A percentile compares a stretch with the other conserved stretches of the same genome.
These are phyloP conservation scores for Phialocephala sp. DNA, from an alignment of 2,329 filamentous ascomycete species.

Conservation along the genomic window DNA sequence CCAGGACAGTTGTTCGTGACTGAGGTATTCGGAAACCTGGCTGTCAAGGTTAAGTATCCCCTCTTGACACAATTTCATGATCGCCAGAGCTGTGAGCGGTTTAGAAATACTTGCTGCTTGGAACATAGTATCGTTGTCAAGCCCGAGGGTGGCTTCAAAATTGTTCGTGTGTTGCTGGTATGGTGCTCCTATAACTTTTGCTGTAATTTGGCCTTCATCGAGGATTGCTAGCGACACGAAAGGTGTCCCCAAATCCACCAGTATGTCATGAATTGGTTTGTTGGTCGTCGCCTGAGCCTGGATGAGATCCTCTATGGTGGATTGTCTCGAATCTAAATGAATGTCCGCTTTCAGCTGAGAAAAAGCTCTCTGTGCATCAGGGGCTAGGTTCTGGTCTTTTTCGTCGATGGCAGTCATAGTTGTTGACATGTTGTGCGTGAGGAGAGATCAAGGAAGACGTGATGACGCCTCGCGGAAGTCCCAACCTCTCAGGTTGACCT, in stretches of 20 bases:
- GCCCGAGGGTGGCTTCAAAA: too few relatives aligned
- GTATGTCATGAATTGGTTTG: slow-evolving; percentile 5
- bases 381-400: too few relatives aligned
- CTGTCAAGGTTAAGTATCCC: slow-evolving; percentile 20
- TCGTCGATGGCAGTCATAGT: too few relatives aligned
- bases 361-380: too few relatives aligned
- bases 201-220: slow-evolving; percentile 7
- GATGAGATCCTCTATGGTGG: slow-evolving; percentile 9
- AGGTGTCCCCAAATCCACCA: slow-evolving; percentile 1
- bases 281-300: not conserved
- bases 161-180: too few relatives aligned
- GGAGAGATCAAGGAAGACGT: too few relatives aligned
- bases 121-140: slow-evolving; percentile 21
- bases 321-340: not conserved
- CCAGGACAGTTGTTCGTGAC: slow-evolving; percentile 6
- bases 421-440: too few relatives aligned
- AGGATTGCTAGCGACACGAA: slow-evolving; percentile 13
- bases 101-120: slow-evolving; percentile 28
- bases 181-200: slow-evolving; percentile 7
- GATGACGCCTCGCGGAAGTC: too few relatives aligned
- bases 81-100: slow-evolving; percentile 18
- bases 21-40: slow-evolving; percentile 14
- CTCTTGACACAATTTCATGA: slow-evolving; percentile 18
- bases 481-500: too few relatives aligned
- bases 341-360: not conserved